Conservation (phyloP, 2,329 filamentous ascomycete genomes). For the Neofusicoccum sp. region DNA sequence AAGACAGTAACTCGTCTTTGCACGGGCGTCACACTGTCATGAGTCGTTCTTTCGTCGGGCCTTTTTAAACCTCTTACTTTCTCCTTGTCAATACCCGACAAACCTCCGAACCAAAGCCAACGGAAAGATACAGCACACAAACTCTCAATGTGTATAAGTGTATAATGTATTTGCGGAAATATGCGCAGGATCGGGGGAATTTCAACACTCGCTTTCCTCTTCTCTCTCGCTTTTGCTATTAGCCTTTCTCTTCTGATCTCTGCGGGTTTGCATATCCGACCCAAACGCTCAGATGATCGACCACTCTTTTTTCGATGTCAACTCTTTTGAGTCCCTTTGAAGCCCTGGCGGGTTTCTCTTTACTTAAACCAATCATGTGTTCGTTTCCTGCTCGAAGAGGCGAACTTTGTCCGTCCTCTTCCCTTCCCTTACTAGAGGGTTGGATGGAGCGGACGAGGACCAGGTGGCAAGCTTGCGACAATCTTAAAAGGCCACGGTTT, state of each 20-base stretch:
- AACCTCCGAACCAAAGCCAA: not conserved
- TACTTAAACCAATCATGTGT: not conserved
- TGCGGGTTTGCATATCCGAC: not conserved
- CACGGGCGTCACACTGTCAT: not conserved
- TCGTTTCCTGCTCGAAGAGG: not conserved
- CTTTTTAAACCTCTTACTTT: not conserved
- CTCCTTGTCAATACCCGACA: constrained; percentile 4
- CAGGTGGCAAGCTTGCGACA: no score
- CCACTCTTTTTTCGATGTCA: not conserved
- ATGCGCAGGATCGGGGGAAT: not conserved
- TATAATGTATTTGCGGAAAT: constrained; percentile 13
- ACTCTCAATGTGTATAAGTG: not conserved
- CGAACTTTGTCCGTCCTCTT: no score
- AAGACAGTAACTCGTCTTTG: not conserved
- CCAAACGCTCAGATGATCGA: not conserved
- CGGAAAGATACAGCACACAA: not conserved
- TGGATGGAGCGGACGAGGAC: no score
- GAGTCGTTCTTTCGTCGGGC: not conserved
- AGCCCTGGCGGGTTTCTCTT: not conserved
- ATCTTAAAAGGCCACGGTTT: no score
- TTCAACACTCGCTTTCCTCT: not conserved
- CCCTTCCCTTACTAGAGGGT: no score
- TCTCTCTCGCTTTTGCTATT: not conserved
- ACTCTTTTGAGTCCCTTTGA: not conserved
- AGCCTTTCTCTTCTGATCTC: not conserved